Conservation (phyloP, 805 yeast genomes). For the Yarrowia sp. region DNA sequence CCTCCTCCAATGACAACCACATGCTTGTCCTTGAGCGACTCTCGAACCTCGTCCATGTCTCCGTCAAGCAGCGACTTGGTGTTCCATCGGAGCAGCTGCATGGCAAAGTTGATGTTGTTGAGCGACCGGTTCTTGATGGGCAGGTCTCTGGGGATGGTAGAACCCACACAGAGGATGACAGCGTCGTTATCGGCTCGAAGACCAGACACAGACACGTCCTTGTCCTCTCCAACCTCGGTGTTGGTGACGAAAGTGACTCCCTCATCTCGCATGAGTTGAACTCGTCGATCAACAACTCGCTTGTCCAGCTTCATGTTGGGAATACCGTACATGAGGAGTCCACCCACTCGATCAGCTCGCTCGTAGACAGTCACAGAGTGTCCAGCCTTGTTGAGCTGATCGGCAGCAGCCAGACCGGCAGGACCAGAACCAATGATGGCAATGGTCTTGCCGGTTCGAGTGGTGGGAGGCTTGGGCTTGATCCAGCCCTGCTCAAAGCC, state of each 20-base stretch:
- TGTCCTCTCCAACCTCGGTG: conserved; percentile 71
- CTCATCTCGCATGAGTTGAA: conserved; percentile 84
- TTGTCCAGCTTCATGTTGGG: conserved; percentile 98
- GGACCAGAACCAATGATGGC: conserved; percentile 97
- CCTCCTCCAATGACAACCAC: conserved; percentile 99
- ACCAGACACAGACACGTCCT: conserved; percentile 66
- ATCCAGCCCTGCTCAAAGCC: conserved; percentile 98
- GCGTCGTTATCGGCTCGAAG: conserved; percentile 70
- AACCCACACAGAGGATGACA: conserved; percentile 87
- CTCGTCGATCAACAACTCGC: conserved; percentile 86
- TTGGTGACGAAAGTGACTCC: conserved; percentile 78
- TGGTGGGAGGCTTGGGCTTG: conserved; percentile 71
- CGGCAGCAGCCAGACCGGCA: conserved; percentile 94
- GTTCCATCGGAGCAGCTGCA: conserved; percentile 84
- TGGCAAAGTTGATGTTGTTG: conserved; percentile 88
- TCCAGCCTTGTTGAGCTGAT: conserved; percentile 95
- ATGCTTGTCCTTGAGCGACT: conserved; percentile 73
- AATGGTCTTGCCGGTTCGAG: conserved; percentile 79
- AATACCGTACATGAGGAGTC: conserved; percentile 96
- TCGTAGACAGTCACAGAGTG: conserved; percentile 89
- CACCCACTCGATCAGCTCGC: conserved; percentile 94
- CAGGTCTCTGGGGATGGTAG: conserved; percentile 94
- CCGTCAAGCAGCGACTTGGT: conserved; percentile 81
- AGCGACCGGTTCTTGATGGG: conserved; percentile 90
- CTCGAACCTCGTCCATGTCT: conserved; percentile 71